phyloP scores from a whole-genome alignment of 2,329 filamentous ascomycete genomes.

The Colletotrichum sp. region DNA sequence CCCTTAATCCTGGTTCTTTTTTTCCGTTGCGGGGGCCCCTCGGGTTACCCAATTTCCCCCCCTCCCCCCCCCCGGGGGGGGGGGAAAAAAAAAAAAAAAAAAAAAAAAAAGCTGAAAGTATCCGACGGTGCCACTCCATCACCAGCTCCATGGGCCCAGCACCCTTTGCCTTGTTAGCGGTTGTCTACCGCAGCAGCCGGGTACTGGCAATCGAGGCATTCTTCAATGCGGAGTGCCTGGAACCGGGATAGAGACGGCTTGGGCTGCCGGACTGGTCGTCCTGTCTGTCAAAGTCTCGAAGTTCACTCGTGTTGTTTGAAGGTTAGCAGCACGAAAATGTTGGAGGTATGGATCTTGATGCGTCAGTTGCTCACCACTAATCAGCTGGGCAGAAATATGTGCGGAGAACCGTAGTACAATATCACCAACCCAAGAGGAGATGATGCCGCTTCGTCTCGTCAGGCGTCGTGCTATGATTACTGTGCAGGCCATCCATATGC shows the following conservation, averaged over 20 bases:
- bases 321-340: not conserved
- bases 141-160: conserved; percentile 15
- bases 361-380: not conserved
- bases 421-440: not conserved
- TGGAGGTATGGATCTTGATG: not conserved
- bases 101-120: not conserved
- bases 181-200: not conserved
- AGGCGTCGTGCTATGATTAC: not conserved
- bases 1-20: too few species aligned
- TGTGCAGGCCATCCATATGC: not conserved
- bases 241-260: not conserved
- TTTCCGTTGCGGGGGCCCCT: too few species aligned
- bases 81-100: not conserved
- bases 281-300: not conserved
- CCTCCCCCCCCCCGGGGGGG: too few species aligned
- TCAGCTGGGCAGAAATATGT: not conserved
- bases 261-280: not conserved
- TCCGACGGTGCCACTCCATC: conserved; percentile 10
- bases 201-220: not conserved
- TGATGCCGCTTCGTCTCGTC: not conserved
- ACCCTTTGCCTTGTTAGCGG: not conserved
- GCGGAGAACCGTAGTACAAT: not conserved
- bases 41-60: too few species aligned
- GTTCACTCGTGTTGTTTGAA: not conserved
- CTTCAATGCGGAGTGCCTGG: not conserved